Evolutionary conservation across 345 rosid species (phyloP).

Genomic region (Gossypium ekmanianum): DNA sequence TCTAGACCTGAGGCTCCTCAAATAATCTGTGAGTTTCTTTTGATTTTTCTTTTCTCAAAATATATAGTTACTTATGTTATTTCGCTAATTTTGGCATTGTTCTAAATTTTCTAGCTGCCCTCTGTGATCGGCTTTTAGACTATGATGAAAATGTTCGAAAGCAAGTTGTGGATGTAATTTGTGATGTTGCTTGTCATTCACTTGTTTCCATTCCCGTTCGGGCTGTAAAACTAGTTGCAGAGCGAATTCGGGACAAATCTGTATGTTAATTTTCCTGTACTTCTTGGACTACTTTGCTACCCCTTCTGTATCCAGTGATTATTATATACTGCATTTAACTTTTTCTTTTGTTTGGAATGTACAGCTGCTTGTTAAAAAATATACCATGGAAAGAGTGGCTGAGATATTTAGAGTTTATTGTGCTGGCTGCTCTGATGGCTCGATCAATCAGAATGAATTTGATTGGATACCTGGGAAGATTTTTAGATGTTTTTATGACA

Average conservation of each 20-base stretch:
- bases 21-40: slow-evolving; percentile 58
- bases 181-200: slow-evolving; percentile 73
- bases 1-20: slow-evolving; percentile 71
- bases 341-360: slow-evolving; percentile 17
- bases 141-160: slow-evolving; percentile 93
- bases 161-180: slow-evolving; percentile 88
- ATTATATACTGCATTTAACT: slow-evolving; percentile 10
- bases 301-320: slow-evolving; percentile 18
- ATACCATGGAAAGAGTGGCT: slow-evolving; percentile 84
- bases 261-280: slow-evolving; percentile 42
- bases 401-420: slow-evolving; percentile 73
- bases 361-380: slow-evolving; percentile 80
- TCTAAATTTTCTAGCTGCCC: slow-evolving; percentile 61
- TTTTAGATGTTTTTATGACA: slow-evolving; percentile 89
- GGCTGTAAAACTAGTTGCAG: slow-evolving; percentile 73
- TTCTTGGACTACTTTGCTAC: slow-evolving; percentile 15
- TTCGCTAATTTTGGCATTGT: slow-evolving; percentile 19
- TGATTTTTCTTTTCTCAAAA: not conserved
- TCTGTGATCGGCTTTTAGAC: slow-evolving; percentile 94
- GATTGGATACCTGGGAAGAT: slow-evolving; percentile 98
- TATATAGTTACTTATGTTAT: slow-evolving; percentile 11
- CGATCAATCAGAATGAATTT: slow-evolving; percentile 43
- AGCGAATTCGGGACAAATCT: slow-evolving; percentile 95
- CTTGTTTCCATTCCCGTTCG: slow-evolving; percentile 60
- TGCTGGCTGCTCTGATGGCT: slow-evolving; percentile 43